Evolutionary conservation across 257 asterid genomes (phyloP).

Genomic region (Jacaranda mimosifolia): DNA sequence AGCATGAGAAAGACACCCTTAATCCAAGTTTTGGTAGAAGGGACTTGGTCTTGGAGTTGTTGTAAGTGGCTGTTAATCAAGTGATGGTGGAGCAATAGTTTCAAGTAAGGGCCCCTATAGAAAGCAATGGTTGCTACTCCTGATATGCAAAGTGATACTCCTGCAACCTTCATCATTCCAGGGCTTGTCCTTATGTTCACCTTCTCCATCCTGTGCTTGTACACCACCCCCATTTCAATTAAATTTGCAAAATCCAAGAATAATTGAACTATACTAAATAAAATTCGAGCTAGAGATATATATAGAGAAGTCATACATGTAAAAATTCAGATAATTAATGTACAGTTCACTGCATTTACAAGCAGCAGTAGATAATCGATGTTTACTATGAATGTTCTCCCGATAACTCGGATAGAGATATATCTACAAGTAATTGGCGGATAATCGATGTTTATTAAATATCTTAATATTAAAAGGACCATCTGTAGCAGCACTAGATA

Average conservation of each 20-base stretch:
- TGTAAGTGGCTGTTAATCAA: constrained; percentile 42
- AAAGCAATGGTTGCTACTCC: constrained; percentile 84
- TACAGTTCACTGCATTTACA: too few relatives aligned
- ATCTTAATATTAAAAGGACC: too few relatives aligned
- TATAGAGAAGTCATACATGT: too few relatives aligned
- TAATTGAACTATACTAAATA: neutral
- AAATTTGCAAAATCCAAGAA: neutral
- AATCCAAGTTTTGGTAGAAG: constrained; percentile 62
- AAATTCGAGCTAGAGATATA: too few relatives aligned
- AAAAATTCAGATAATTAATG: too few relatives aligned
- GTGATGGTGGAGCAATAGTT: constrained; percentile 64
- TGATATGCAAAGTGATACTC: constrained; percentile 62
- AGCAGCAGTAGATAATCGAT: too few relatives aligned
- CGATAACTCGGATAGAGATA: too few relatives aligned
- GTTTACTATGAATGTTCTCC: too few relatives aligned
- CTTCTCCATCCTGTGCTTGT: constrained; percentile 69
- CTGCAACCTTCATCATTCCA: constrained; percentile 68
- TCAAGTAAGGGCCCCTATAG: constrained; percentile 67
- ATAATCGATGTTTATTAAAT: too few relatives aligned
- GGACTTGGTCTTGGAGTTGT: constrained; percentile 29
- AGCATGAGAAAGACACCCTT: constrained; percentile 81
- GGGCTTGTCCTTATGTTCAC: constrained; percentile 54
- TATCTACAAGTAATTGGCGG: too few relatives aligned
- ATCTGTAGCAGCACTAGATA: too few relatives aligned
- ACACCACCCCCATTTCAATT: neutral